A percentile compares a stretch with the other conserved stretches of the same genome.
phyloP scores from a whole-genome alignment of 176 grass and related monocot genomes.

The Calamus simplicifolius region DNA sequence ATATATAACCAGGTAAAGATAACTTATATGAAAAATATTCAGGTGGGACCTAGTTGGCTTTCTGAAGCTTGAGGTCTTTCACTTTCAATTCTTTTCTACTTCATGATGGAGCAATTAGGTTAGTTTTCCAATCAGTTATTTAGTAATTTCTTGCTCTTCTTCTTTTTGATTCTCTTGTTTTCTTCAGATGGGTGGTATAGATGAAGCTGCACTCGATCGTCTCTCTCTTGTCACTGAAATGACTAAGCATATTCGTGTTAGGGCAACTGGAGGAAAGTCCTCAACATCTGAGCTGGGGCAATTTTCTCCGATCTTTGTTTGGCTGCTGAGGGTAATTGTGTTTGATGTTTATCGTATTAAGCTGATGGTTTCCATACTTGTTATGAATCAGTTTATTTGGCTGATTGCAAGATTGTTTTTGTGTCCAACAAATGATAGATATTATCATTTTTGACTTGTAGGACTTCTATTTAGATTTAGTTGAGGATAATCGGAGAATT shows the following conservation, averaged over 20 bases:
- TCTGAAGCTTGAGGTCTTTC: not conserved
- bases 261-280: conserved; percentile 46
- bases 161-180: not conserved
- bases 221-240: conserved; percentile 87
- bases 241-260: conserved; percentile 80
- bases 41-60: not conserved
- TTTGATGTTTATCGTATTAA: too few species aligned
- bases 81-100: not conserved
- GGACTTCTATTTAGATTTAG: conserved; percentile 82
- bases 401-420: not conserved
- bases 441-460: conserved; percentile 8
- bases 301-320: conserved; percentile 73
- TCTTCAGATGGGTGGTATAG: conserved; percentile 78
- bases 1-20: conserved; percentile 62
- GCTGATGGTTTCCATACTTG: too few species aligned
- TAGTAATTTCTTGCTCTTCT: not conserved
- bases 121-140: not conserved
- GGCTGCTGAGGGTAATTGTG: conserved; percentile 58
- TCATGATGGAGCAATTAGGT: not conserved
- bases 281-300: conserved; percentile 56
- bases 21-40: not conserved
- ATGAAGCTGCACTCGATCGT: conserved; percentile 64
- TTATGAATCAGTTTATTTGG: not conserved
- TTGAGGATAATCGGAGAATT: conserved; percentile 50
- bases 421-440: not conserved